Base-by-base conservation (phyloP, 2,329 filamentous ascomycete species). In the Epichloe bromicola region DNA sequence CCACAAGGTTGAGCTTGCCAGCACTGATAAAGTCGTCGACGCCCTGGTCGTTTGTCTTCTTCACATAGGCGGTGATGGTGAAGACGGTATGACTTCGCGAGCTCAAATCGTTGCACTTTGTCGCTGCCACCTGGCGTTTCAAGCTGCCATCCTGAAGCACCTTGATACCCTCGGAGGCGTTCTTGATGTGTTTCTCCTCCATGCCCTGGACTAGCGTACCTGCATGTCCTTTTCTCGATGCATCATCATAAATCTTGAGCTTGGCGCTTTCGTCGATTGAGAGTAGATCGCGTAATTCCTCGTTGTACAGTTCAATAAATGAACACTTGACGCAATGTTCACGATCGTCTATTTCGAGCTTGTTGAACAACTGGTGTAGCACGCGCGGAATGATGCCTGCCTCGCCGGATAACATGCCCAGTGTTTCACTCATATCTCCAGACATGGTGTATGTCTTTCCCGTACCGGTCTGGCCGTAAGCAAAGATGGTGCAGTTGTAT, bases 371-470 rank as follows among this genome's bases (percentile, higher is more conserved):
- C 0, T 86, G 80, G 61, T 96, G 85, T 0, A 98, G 73, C 1
- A 90, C 88, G 46, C 94, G 84, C 23, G 94, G 94, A 55, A 98
- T 93, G 59, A 98, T 97, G 60, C 93, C 93, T 30, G 94, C 93
- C 39, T 83, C 85, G 63, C 97, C 93, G 1, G 91, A 91, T 14
- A 95, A 75, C 53, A 95, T 82, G 2, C 91, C 88, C 38, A 89
- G 69, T 0, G 82, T 88, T 59, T 96, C 87, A 14, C 79, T 87
- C 81, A 98, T 96, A 66, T 98, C 91, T 51, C 93, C 93, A 1
- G 91, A 95, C 93, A 98, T 98, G 23, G 93, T 98, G 68, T 98
- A 98, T 14, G 93, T 98, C 68, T 98, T 98, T 60, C 93, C 93
- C 0, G 93, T 98, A 43, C 93, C 93, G 0, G 93, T 98, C 67